Evolutionary conservation across 441 rosid species (phyloP), one percentile per base, ranked within the genome.

Genomic region (Capsella rubella): DNA sequence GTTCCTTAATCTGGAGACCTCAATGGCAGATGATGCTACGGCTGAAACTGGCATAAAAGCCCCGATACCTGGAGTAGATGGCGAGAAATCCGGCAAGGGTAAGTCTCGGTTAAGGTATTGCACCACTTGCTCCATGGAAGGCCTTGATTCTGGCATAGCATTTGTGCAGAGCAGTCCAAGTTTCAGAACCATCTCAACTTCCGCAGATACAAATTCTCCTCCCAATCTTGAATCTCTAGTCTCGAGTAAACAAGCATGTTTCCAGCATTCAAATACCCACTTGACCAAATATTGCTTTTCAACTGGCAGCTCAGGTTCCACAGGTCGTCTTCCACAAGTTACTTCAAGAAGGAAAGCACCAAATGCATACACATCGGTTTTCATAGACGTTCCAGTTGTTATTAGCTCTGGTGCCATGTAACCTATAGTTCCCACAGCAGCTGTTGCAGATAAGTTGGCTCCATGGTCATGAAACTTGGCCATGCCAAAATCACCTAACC

Each of bases 401-500:
- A 68, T 42, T 16, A 87, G 64, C 72, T 87, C 89, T 8, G 88
- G 90, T 31, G 89, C 90, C 46, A 60, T 89, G 83, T 9, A 75
- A 5, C 92, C 92, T 5, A 86, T 25, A 11, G 92, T 89, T 25
- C 92, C 95, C 5, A 85, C 87, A 3, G 85, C 73, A 0, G 74
- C 76, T 7, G 88, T 86, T 25, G 86, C 81, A 12, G 80, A 72
- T 35, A 78, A 57, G 55, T 62, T 71, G 6, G 70, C 31, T 39
- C 79, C 85, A 4, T 53, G 88, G 53, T 86, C 86, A 6, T 86
- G 67, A 34, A 85, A 66, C 73, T 58, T 87, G 1, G 92, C 87
- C 45, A 87, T 87, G 4, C 95, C 92, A 12, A 89, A 87, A 78
- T 89, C 87, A 7, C 89, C 92, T n/a, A 89, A 60, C 54, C 83